These are phyloP conservation scores for Madurella fahalii DNA, from an alignment of 2,329 filamentous ascomycete species.

Conservation along the genomic window DNA sequence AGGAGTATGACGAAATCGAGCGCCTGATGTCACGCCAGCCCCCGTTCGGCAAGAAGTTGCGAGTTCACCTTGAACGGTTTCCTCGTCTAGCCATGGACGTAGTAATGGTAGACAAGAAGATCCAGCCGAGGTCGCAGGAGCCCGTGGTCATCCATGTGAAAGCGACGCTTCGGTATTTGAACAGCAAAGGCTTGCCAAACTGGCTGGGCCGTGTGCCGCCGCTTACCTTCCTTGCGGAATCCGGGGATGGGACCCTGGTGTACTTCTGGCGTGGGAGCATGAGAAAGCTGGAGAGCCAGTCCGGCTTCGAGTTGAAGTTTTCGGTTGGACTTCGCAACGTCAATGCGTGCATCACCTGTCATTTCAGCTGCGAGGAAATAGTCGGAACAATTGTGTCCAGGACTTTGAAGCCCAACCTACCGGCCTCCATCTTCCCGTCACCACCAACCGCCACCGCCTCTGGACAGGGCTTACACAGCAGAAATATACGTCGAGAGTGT, in stretches of 20 bases:
- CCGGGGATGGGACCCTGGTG: slow-evolving; percentile 61
- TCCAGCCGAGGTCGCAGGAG: slow-evolving; percentile 37
- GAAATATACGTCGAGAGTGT: slow-evolving; percentile 3
- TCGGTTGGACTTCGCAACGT: slow-evolving; percentile 50
- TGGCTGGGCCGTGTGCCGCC: slow-evolving; percentile 65
- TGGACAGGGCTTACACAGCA: not conserved
- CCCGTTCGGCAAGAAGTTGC: slow-evolving; percentile 70
- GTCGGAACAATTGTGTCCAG: slow-evolving; percentile 52
- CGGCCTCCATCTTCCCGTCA: slow-evolving; percentile 17
- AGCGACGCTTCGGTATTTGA: slow-evolving; percentile 66
- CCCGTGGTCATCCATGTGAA: slow-evolving; percentile 58
- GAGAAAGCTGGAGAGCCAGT: slow-evolving; percentile 57
- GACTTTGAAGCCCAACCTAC: slow-evolving; percentile 22
- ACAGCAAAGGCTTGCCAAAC: slow-evolving; percentile 53
- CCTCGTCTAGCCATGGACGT: slow-evolving; percentile 51
- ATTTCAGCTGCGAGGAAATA: slow-evolving; percentile 81
- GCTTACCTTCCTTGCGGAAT: slow-evolving; percentile 71
- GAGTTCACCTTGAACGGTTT: slow-evolving; percentile 63
- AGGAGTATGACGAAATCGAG: slow-evolving; percentile 71
- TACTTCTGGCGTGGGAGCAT: slow-evolving; percentile 66
- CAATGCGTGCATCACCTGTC: slow-evolving; percentile 59
- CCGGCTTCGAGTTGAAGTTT: slow-evolving; percentile 55
- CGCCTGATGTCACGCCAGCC: slow-evolving; percentile 72
- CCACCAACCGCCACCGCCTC: not conserved
- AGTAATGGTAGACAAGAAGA: slow-evolving; percentile 29